These are phyloP conservation scores for Hydnum rufescens DNA, from an alignment of 768 basidiomycete species.

Conservation along the genomic window DNA sequence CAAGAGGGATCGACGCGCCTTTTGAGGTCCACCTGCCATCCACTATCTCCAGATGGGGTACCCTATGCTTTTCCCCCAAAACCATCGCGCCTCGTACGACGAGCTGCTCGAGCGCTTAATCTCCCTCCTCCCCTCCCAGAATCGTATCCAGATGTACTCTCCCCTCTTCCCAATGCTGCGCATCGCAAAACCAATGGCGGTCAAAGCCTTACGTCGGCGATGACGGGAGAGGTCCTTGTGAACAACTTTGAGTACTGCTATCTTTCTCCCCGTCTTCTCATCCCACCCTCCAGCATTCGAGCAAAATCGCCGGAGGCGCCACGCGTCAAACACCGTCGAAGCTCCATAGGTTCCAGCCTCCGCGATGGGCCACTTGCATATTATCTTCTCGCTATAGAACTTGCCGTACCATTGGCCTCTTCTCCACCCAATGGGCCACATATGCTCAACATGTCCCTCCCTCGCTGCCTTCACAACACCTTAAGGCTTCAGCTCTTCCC, in stretches of 20 bases:
- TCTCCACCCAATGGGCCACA: not conserved
- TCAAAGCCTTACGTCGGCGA: not conserved
- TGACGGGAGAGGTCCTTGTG: not conserved
- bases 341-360: not conserved
- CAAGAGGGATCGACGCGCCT: not conserved
- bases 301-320: not conserved
- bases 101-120: not conserved
- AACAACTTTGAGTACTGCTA: conserved; percentile 2
- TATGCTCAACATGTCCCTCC: not conserved
- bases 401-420: not conserved
- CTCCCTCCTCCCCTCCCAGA: not conserved
- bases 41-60: not conserved
- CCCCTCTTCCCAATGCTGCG: not conserved
- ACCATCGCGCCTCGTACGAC: not conserved
- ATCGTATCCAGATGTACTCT: not conserved
- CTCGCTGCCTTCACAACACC: not conserved
- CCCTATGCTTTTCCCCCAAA: not conserved
- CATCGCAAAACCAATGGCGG: not conserved
- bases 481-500: not conserved
- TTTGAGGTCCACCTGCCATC: not conserved
- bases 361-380: not conserved
- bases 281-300: not conserved
- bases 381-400: not conserved
- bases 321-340: not conserved
- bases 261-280: not conserved